Evolutionary conservation across 2,329 filamentous ascomycete species (phyloP).

Genomic region (Tolypocladium capitatum): DNA sequence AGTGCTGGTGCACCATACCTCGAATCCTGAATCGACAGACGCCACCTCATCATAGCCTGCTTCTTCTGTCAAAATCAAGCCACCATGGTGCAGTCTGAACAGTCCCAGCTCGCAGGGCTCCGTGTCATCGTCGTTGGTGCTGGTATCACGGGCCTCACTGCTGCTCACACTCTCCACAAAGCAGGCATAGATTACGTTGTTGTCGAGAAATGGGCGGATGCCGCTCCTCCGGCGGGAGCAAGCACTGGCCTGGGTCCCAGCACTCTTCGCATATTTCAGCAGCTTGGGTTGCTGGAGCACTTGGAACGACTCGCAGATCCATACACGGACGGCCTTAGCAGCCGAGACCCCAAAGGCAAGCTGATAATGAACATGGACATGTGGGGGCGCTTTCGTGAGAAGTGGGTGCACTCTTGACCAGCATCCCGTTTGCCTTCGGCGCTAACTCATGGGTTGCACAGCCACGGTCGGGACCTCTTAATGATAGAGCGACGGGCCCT

Average conservation of each 20-base stretch:
- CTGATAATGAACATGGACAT: too few species aligned
- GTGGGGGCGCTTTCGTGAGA: too few species aligned
- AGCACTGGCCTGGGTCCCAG: slow-evolving; percentile 13
- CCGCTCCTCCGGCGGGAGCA: slow-evolving; percentile 8
- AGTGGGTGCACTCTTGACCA: too few species aligned
- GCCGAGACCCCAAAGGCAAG: too few species aligned
- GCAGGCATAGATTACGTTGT: slow-evolving; percentile 16
- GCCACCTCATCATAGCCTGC: too few species aligned
- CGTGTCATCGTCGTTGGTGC: slow-evolving; percentile 1
- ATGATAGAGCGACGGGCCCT: not conserved
- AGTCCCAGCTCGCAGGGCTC: not conserved
- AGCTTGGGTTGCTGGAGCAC: slow-evolving; percentile 8
- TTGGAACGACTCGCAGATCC: too few species aligned
- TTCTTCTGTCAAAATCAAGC: too few species aligned
- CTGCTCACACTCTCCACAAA: slow-evolving; percentile 13
- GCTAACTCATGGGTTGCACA: not conserved
- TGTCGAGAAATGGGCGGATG: slow-evolving; percentile 10
- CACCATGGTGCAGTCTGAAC: too few species aligned
- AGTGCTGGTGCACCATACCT: too few species aligned
- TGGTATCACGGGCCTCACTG: slow-evolving; percentile 12
- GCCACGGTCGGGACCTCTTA: not conserved
- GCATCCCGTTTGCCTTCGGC: too few species aligned
- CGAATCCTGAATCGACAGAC: too few species aligned
- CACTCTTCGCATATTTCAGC: slow-evolving; percentile 12
- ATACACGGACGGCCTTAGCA: too few species aligned